Conservation (phyloP, 2,329 filamentous ascomycete species). For the Fusarium citri region DNA sequence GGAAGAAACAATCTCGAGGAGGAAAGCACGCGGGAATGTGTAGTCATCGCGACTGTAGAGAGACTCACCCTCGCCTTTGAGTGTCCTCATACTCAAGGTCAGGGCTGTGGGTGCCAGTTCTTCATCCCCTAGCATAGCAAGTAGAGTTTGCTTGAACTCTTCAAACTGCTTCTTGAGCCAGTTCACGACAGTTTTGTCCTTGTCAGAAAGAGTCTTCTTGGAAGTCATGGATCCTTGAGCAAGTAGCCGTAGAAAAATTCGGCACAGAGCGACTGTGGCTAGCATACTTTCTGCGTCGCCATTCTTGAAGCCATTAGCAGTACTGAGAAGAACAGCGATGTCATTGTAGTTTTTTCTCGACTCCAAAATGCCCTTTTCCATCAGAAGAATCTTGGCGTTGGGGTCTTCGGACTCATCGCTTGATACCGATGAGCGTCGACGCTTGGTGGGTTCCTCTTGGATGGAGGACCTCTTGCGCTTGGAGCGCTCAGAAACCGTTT, state of each 20-base stretch:
- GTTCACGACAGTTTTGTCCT: slow-evolving; percentile 77
- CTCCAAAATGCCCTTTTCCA: slow-evolving; percentile 85
- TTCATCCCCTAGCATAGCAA: slow-evolving; percentile 71
- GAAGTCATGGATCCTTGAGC: slow-evolving; percentile 77
- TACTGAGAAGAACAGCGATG: slow-evolving; percentile 77
- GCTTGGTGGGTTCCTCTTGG: slow-evolving; percentile 62
- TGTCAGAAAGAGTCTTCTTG: slow-evolving; percentile 74
- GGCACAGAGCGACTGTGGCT: slow-evolving; percentile 83
- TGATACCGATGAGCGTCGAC: slow-evolving; percentile 61
- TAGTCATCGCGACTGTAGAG: slow-evolving; percentile 71
- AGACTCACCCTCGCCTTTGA: slow-evolving; percentile 81
- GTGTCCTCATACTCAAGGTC: slow-evolving; percentile 82
- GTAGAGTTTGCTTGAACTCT: slow-evolving; percentile 75
- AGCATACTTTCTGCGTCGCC: slow-evolving; percentile 68
- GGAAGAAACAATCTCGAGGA: slow-evolving; percentile 72
- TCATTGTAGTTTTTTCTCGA: slow-evolving; percentile 94
- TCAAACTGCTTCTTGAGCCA: slow-evolving; percentile 83
- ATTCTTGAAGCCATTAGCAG: slow-evolving; percentile 59
- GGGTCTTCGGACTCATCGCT: slow-evolving; percentile 63
- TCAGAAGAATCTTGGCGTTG: slow-evolving; percentile 74
- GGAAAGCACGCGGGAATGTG: slow-evolving; percentile 75
- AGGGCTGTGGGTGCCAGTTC: slow-evolving; percentile 76
- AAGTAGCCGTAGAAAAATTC: slow-evolving; percentile 85
- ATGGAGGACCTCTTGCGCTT: slow-evolving; percentile 66
- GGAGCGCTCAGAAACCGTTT: slow-evolving; percentile 47